Base-by-base conservation (phyloP, 106 monocot genomes). In the Triglochin maritima region DNA sequence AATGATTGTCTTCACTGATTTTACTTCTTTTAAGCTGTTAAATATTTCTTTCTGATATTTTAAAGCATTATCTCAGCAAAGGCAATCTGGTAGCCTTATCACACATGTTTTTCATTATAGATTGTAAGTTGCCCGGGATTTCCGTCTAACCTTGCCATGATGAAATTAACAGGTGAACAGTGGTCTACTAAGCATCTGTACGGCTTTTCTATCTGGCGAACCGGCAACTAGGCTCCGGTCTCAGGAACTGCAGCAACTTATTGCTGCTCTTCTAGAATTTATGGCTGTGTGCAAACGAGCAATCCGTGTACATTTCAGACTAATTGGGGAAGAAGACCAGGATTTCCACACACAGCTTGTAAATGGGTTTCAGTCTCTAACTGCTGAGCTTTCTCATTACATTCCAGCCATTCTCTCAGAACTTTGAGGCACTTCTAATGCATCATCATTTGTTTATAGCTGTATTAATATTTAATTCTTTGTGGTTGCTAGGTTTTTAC, bases 201-300 rank as follows among this genome's bases (percentile, higher is more conserved):
- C 92, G 6, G 98, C 98, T 1, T 99, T 99, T 74, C 71, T 99
- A 12, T 99, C 98, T 6, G 98, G 98, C 10, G 98, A 99, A 55
- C 98, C 98, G 9, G 92, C 98, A 17, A 99, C 92, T 2, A 86
- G 98, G 69, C 89, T 99, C 52, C 86, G 92, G 53, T 99, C 98
- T 3, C 98, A 92, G 78, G 98, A 99, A 67, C 63, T 99, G 75
- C 98, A 99, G 78, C 98, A 99, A 46, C 84, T 99, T 17, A 92
- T 99, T 60, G 98, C 98, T 48, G 98, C 98, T 44, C 82, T 99
- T 46, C 79, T 99, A 6, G 98, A 99, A 79, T 99, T 99, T 60
- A 99, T 99, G 98, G 98, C 98, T 11, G 98, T 99, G 14, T 99
- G 98, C 65, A 98, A 98, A 71, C 86, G 98, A 51, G 98, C 98